phyloP scores from a whole-genome alignment of 495 filamentous ascomycete species.

The Cetradonia linearis region DNA sequence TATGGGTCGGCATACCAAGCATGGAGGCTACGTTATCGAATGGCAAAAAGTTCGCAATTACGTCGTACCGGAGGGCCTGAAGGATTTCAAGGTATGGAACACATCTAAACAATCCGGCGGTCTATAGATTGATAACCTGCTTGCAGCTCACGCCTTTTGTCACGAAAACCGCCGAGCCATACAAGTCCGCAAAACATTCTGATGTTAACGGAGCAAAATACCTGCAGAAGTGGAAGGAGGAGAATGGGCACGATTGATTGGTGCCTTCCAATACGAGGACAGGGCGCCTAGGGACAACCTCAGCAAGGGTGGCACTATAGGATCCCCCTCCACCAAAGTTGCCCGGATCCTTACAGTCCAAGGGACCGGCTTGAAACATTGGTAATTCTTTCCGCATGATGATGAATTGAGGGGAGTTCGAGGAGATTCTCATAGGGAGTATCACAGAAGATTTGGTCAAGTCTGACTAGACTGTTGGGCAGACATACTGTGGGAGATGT shows the following conservation, averaged over 20 bases:
- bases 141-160: constrained; percentile 82
- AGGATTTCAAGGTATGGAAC: constrained; percentile 56
- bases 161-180: constrained; percentile 46
- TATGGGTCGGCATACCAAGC: constrained; percentile 76
- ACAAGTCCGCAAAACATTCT: constrained; percentile 36
- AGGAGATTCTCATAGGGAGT: background rate
- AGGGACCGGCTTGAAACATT: too few species aligned
- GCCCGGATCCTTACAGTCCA: too few species aligned
- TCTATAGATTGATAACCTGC: constrained; percentile 11
- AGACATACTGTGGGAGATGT: background rate
- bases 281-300: background rate
- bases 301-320: background rate
- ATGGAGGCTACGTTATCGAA: constrained; percentile 75
- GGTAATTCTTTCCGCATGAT: too few species aligned
- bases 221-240: constrained; percentile 56
- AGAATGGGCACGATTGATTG: constrained; percentile 50
- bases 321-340: background rate
- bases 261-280: too few species aligned
- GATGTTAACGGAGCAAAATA: constrained; percentile 50
- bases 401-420: background rate
- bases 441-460: background rate
- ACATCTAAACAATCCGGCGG: background rate
- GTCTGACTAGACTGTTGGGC: background rate
- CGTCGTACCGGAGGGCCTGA: constrained; percentile 58
- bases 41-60: constrained; percentile 85